A percentile compares a stretch with the other conserved stretches of the same genome.
These are phyloP conservation scores for Chlorella ohadii DNA, from an alignment of 139 green algal genomes.

Conservation along the genomic window DNA sequence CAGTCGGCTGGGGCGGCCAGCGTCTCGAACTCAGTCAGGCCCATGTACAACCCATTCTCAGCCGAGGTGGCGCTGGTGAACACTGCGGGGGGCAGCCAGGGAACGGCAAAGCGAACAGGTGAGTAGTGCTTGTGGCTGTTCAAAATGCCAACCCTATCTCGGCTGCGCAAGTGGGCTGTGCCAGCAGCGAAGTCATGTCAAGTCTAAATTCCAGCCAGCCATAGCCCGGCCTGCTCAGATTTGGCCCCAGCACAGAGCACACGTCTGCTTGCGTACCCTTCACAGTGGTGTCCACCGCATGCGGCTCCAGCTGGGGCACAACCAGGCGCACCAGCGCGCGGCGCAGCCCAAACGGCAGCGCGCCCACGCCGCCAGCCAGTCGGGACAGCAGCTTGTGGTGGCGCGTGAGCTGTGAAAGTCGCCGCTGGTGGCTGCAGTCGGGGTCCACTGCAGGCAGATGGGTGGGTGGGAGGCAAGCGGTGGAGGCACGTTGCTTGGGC, in stretches of 20 bases:
- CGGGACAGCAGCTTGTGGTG: not conserved
- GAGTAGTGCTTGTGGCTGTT: too few relatives aligned
- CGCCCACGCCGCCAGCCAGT: not conserved
- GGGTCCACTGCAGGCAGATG: conserved; percentile 5
- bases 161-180: too few relatives aligned
- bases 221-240: too few relatives aligned
- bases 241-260: too few relatives aligned
- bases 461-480: not conserved
- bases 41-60: conserved; percentile 21
- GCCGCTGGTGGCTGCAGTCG: conserved; percentile 10
- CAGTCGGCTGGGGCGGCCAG: conserved; percentile 21
- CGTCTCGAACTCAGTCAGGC: conserved; percentile 8
- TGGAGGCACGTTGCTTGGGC: not conserved
- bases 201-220: too few relatives aligned
- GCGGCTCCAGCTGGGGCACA: not conserved
- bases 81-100: not conserved
- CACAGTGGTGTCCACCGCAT: conserved; percentile 13
- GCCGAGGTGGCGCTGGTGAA: not conserved
- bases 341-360: not conserved
- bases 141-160: too few relatives aligned
- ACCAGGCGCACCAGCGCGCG: conserved; percentile 7
- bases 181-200: too few relatives aligned
- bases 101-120: too few relatives aligned
- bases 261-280: not conserved
- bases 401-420: conserved; percentile 1